These are phyloP conservation scores for Cucumis sativus DNA, from an alignment of 306 rosid species.

Conservation along the genomic window Cucumber_9930_V3 NC_026659.2:1198001-1198500, in stretches of 20 bases:
- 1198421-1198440: not conserved
- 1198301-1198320: conserved; percentile 37
- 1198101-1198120: not conserved
- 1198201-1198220: conserved; percentile 13
- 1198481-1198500: not conserved
- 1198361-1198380: not conserved
- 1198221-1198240: not conserved
- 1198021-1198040: not conserved
- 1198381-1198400: not conserved
- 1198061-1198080: not conserved
- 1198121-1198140: not conserved
- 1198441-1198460: not conserved
- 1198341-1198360: not conserved
- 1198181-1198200: not conserved
- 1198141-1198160: not conserved
- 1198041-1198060: not conserved
- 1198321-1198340: not conserved
- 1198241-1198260: not conserved
- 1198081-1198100: not conserved
- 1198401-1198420: not conserved
- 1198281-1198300: conserved; percentile 35
- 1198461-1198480: not conserved
- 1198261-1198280: not conserved
- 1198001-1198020: not conserved
- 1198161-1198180: not conserved